Evolutionary conservation across 2,329 filamentous ascomycete genomes (phyloP).

Genomic region (Colletotrichum spinosum): DNA sequence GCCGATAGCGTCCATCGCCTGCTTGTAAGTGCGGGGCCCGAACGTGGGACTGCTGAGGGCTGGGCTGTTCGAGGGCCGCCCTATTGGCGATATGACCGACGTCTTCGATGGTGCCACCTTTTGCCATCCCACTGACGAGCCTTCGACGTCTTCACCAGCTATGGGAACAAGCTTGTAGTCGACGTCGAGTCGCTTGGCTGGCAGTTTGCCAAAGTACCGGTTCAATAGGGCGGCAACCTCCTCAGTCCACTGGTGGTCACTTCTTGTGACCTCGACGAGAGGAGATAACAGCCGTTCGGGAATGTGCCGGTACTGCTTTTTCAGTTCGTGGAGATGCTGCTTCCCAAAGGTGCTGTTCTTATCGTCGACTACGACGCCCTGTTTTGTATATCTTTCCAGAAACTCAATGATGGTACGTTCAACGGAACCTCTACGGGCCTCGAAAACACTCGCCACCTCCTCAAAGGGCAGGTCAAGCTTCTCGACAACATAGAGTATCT

Average conservation of each 20-base stretch:
- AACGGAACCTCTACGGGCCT: slow-evolving; percentile 50
- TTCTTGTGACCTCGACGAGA: slow-evolving; percentile 53
- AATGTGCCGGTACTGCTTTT: slow-evolving; percentile 53
- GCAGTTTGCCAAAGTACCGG: slow-evolving; percentile 55
- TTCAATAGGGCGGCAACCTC: slow-evolving; percentile 57
- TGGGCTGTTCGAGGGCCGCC: slow-evolving; percentile 26
- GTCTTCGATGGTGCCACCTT: slow-evolving; percentile 17
- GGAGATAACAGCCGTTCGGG: slow-evolving; percentile 56
- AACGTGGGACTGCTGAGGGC: neutral
- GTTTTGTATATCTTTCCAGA: slow-evolving; percentile 55
- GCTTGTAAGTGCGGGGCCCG: slow-evolving; percentile 24
- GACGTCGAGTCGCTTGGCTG: slow-evolving; percentile 50
- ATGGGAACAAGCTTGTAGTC: slow-evolving; percentile 53
- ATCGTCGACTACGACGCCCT: slow-evolving; percentile 42
- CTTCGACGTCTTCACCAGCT: slow-evolving; percentile 47
- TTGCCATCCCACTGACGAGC: slow-evolving; percentile 31
- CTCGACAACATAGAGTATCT: slow-evolving; percentile 58
- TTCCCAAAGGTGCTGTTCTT: slow-evolving; percentile 46
- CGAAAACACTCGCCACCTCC: slow-evolving; percentile 55
- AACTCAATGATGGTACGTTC: slow-evolving; percentile 56
- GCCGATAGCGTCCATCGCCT: slow-evolving; percentile 41
- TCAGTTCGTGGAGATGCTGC: slow-evolving; percentile 48
- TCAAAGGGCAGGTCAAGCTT: slow-evolving; percentile 54
- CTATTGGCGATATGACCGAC: slow-evolving; percentile 17
- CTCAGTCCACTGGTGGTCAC: slow-evolving; percentile 45